phyloP scores from a whole-genome alignment of 78 protist genomes.

The Tieghemostelium lacteum region DNA sequence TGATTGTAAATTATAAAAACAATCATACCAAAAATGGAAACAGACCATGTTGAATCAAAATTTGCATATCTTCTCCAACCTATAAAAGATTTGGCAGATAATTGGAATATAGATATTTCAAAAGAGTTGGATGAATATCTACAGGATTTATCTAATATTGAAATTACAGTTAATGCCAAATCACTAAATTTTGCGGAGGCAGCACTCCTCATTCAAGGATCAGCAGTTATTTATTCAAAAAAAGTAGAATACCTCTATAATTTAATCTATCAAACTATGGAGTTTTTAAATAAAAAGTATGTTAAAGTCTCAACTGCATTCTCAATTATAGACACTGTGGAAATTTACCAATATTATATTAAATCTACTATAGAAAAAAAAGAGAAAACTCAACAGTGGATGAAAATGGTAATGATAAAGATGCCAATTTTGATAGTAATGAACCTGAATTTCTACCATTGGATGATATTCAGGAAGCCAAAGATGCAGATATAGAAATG shows the following conservation, averaged over 20 bases:
- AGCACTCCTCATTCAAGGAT: conserved; percentile 95
- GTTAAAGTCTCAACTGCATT: not conserved
- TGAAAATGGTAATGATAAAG: conserved; percentile 45
- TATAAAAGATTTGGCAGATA: conserved; percentile 89
- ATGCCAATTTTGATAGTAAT: conserved; percentile 9
- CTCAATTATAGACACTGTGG: not conserved
- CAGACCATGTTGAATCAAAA: no score
- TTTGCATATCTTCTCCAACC: conserved; percentile 22
- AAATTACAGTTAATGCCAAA: conserved; percentile 35
- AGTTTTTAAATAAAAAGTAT: conserved; percentile 53
- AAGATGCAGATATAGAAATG: not conserved
- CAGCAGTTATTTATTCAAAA: conserved; percentile 91
- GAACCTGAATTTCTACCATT: conserved; percentile 60
- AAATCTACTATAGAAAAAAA: conserved; percentile 25
- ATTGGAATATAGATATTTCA: conserved; percentile 94
- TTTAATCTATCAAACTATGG: conserved; percentile 85
- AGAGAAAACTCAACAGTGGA: conserved; percentile 45
- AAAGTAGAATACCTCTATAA: conserved; percentile 93
- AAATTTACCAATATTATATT: no score
- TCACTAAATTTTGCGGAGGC: conserved; percentile 94
- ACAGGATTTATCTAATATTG: conserved; percentile 82
- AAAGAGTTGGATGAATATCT: conserved; percentile 92
- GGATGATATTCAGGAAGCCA: conserved; percentile 53
- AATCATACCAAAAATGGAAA: no score
- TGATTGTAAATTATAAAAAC: no score